These are phyloP conservation scores for Erythrophleum fordii DNA, from an alignment of 306 rosid species.

Conservation along the genomic window DNA sequence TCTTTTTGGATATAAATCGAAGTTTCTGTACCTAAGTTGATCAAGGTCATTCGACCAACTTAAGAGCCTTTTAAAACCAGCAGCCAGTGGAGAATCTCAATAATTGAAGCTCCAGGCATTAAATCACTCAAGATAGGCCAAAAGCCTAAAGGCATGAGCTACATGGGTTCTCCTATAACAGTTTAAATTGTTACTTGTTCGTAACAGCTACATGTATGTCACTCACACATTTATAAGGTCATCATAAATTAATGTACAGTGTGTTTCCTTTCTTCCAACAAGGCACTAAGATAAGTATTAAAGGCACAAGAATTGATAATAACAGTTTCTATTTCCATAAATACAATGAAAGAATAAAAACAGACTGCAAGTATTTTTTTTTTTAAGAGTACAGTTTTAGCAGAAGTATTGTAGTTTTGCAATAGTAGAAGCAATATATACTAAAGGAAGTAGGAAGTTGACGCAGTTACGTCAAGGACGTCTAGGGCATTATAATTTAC, in stretches of 20 bases:
- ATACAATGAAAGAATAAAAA: not conserved
- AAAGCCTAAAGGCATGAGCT: not conserved
- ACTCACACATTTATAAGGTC: slow-evolving; percentile 12
- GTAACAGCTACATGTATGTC: not conserved
- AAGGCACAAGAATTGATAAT: slow-evolving; percentile 14
- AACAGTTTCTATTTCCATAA: not conserved
- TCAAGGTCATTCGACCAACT: not conserved
- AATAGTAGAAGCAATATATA: not conserved
- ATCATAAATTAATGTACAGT: not conserved
- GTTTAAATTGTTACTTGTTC: not conserved
- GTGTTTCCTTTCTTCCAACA: slow-evolving; percentile 4
- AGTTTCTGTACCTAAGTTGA: not conserved
- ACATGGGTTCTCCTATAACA: not conserved
- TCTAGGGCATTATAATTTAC: not conserved
- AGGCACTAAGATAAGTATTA: slow-evolving; percentile 1
- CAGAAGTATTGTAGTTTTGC: not conserved
- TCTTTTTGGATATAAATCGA: slow-evolving; percentile 11
- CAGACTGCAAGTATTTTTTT: not conserved
- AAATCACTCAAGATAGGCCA: not conserved
- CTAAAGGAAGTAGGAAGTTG: slow-evolving; percentile 5
- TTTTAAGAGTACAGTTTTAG: not conserved
- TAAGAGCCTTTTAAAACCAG: slow-evolving; percentile 7
- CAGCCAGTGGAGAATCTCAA: not conserved
- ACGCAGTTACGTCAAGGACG: not conserved
- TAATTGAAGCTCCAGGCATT: not conserved